phyloP scores from a whole-genome alignment of 179 eudicot species.

The Amaranthus tricolor region DNA sequence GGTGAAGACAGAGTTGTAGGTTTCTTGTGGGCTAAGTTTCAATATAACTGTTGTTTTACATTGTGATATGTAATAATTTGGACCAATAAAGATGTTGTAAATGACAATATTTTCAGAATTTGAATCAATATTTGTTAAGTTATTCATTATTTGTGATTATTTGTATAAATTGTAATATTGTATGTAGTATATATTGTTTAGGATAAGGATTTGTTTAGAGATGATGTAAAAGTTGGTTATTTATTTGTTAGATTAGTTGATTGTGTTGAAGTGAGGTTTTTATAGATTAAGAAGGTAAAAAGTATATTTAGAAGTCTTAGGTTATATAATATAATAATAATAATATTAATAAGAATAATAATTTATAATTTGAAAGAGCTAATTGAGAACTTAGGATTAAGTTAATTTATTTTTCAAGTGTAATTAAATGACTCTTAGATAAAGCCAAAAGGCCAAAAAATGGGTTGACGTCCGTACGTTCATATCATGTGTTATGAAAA shows the following conservation, averaged over 20 bases:
- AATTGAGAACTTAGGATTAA: too few relatives aligned
- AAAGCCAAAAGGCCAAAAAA: background rate
- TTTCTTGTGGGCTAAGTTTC: background rate
- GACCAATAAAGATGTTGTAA: background rate
- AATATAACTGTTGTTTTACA: background rate
- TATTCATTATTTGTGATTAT: too few relatives aligned
- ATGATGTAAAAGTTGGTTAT: too few relatives aligned
- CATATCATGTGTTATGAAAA: background rate
- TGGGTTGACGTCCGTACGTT: background rate
- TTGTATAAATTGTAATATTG: background rate
- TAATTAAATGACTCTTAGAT: background rate
- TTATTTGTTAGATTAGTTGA: background rate
- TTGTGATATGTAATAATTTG: background rate
- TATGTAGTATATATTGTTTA: background rate
- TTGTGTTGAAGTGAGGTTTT: background rate
- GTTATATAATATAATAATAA: too few relatives aligned
- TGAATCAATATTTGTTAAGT: background rate
- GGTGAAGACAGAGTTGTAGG: background rate
- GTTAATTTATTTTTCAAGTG: too few relatives aligned
- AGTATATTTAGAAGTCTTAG: background rate
- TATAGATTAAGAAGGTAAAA: background rate
- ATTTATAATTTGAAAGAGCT: too few relatives aligned
- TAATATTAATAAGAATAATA: too few relatives aligned
- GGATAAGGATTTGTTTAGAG: background rate
- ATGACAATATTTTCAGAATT: too few relatives aligned